Conservation (phyloP, 495 filamentous ascomycete species). For the Opeltia flavorubescens region DNA sequence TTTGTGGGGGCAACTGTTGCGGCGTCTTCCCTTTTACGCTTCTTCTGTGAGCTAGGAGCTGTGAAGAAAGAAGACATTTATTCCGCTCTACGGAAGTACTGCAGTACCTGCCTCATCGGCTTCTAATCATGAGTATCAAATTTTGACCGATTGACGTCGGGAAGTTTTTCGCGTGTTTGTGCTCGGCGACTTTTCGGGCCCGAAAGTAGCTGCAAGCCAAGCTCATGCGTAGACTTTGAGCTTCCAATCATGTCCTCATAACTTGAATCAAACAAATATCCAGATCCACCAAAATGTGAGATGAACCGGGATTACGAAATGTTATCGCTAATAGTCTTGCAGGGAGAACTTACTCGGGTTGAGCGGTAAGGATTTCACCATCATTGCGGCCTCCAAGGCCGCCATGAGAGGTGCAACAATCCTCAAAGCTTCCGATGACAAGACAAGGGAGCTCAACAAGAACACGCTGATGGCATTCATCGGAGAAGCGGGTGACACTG, state of each 20-base stretch:
- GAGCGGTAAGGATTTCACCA: constrained; percentile 96
- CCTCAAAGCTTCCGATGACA: constrained; percentile 92
- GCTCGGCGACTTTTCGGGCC: no score
- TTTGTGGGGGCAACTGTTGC: constrained; percentile 31
- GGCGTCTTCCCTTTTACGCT: constrained; percentile 54
- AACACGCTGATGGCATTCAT: constrained; percentile 93
- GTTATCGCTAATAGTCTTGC: constrained; percentile 7
- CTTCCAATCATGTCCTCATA: not conserved
- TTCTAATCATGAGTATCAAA: no score
- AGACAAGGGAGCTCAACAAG: constrained; percentile 80
- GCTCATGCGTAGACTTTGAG: constrained; percentile 9
- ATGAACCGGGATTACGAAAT: no score
- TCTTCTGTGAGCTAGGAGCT: constrained; percentile 58
- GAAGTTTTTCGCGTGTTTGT: no score
- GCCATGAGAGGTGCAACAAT: constrained; percentile 94
- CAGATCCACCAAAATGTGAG: constrained; percentile 6
- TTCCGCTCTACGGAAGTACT: no score
- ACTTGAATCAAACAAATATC: not conserved
- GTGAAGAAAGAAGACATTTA: constrained; percentile 89
- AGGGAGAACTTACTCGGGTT: constrained; percentile 98
- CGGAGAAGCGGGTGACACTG: constrained; percentile 91
- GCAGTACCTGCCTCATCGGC: no score
- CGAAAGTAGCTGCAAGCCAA: not conserved
- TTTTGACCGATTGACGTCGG: no score
- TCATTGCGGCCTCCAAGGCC: constrained; percentile 94